Conservation (phyloP, 345 rosid genomes). For the Bruguiera gymnorhiza region DNA sequence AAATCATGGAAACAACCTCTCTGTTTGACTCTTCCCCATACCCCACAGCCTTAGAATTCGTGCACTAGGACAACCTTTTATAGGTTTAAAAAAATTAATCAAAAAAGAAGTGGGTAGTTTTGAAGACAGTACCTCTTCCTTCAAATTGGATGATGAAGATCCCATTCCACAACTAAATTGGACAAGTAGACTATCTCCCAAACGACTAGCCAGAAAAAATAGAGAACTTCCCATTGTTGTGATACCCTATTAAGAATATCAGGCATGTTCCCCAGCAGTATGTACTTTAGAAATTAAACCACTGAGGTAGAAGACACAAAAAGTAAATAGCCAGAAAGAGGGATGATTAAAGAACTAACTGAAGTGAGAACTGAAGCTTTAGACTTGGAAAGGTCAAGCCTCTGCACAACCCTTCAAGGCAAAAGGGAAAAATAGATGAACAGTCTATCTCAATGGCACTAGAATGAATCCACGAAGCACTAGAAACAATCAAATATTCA, state of each 20-base stretch:
- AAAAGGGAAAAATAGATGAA: constrained; percentile 17
- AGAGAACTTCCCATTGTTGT: constrained; percentile 74
- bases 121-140: constrained; percentile 69
- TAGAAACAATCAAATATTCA: neutral
- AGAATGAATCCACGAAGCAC: neutral
- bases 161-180: constrained; percentile 72
- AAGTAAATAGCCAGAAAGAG: constrained; percentile 5
- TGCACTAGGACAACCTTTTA: neutral
- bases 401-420: constrained; percentile 80
- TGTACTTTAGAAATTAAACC: constrained; percentile 10
- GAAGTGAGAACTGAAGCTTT: constrained; percentile 97
- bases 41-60: no score
- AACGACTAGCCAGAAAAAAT: constrained; percentile 86
- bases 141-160: constrained; percentile 55
- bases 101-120: constrained; percentile 5
- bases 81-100: neutral
- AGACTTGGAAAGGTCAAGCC: constrained; percentile 93
- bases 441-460: constrained; percentile 5
- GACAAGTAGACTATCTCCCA: constrained; percentile 97
- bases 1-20: no score
- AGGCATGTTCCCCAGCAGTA: constrained; percentile 20
- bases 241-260: constrained; percentile 59
- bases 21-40: no score
- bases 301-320: constrained; percentile 10
- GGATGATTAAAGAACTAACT: constrained; percentile 49